These are phyloP conservation scores for Chrysosporium queenslandicum DNA, from an alignment of 2,329 filamentous ascomycete species.

Conservation along the genomic window DNA sequence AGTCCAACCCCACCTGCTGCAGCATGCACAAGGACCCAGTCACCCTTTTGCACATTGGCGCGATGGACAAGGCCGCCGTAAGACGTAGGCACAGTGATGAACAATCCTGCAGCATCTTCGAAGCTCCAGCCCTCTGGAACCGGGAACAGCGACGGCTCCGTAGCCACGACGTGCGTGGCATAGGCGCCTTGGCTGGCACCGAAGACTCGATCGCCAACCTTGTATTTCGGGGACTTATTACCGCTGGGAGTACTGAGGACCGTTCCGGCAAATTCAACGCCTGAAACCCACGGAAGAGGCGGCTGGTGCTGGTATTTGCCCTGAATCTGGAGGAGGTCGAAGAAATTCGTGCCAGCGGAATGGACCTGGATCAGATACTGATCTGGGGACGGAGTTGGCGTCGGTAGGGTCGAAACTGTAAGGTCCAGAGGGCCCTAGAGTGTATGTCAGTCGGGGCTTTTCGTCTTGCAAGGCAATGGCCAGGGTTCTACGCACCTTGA, in stretches of 20 bases:
- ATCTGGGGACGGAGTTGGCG: constrained; percentile 58
- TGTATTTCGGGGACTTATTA: constrained; percentile 50
- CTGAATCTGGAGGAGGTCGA: constrained; percentile 88
- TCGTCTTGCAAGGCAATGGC: no score
- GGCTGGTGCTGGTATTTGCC: constrained; percentile 94
- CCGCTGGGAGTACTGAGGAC: constrained; percentile 56
- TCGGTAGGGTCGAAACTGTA: constrained; percentile 61
- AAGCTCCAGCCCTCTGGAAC: constrained; percentile 75
- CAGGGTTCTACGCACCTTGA: constrained; percentile 57
- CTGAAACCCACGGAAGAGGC: constrained; percentile 76
- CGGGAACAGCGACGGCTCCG: constrained; percentile 58
- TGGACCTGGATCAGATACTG: constrained; percentile 83
- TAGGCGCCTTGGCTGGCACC: constrained; percentile 80
- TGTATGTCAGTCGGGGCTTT: not conserved
- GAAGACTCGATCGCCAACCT: constrained; percentile 73
- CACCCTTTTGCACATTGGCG: constrained; percentile 65
- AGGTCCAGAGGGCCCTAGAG: constrained; percentile 67
- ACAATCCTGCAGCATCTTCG: constrained; percentile 74
- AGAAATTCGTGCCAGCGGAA: constrained; percentile 88
- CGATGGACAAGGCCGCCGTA: constrained; percentile 74
- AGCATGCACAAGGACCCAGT: constrained; percentile 82
- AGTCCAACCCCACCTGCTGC: constrained; percentile 86
- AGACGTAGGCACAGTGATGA: constrained; percentile 83
- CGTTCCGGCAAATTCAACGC: constrained; percentile 75
- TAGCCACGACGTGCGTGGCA: constrained; percentile 60